Percentiles rank a stretch among this genome's conserved stretches.
phyloP scores from a whole-genome alignment of 1,284 basidiomycete genomes.

The Coniophora puteana region DNA sequence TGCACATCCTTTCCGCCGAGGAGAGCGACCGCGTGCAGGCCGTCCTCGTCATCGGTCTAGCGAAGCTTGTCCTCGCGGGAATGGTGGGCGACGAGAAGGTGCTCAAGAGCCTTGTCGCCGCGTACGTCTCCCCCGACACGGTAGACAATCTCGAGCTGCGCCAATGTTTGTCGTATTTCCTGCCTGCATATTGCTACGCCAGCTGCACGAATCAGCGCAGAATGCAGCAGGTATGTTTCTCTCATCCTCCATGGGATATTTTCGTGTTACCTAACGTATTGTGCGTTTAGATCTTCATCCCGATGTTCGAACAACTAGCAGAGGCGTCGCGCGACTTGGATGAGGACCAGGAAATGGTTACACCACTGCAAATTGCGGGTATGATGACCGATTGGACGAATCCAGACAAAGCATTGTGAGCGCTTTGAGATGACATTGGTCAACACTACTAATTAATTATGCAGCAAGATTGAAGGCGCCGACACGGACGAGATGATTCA shows the following conservation, averaged over 20 bases:
- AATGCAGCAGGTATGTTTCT: slow-evolving; percentile 64
- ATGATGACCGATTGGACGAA: slow-evolving; percentile 95
- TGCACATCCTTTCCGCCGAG: slow-evolving; percentile 71
- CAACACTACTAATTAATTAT: slow-evolving; percentile 16
- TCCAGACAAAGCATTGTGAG: slow-evolving; percentile 75
- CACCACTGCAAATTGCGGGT: slow-evolving; percentile 75
- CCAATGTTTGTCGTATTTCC: slow-evolving; percentile 95
- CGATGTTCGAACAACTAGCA: slow-evolving; percentile 67
- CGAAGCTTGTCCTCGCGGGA: slow-evolving; percentile 88
- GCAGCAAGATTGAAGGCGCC: slow-evolving; percentile 35
- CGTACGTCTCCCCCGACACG: slow-evolving; percentile 89
- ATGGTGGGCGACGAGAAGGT: slow-evolving; percentile 77
- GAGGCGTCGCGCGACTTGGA: slow-evolving; percentile 72
- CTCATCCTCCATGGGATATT: neutral
- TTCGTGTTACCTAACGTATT: slow-evolving; percentile 4
- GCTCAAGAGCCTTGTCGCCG: slow-evolving; percentile 73
- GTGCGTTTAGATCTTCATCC: slow-evolving; percentile 65
- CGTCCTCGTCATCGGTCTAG: slow-evolving; percentile 77
- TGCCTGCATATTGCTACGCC: slow-evolving; percentile 92
- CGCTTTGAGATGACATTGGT: slow-evolving; percentile 12
- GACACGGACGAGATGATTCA: slow-evolving; percentile 58
- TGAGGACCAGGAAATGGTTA: slow-evolving; percentile 77
- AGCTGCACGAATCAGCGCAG: slow-evolving; percentile 75
- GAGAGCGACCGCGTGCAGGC: slow-evolving; percentile 80
- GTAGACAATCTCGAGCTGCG: slow-evolving; percentile 82